Base-by-base conservation (phyloP, 148 eudicot genomes). In the Diospyros kaki region DNA sequence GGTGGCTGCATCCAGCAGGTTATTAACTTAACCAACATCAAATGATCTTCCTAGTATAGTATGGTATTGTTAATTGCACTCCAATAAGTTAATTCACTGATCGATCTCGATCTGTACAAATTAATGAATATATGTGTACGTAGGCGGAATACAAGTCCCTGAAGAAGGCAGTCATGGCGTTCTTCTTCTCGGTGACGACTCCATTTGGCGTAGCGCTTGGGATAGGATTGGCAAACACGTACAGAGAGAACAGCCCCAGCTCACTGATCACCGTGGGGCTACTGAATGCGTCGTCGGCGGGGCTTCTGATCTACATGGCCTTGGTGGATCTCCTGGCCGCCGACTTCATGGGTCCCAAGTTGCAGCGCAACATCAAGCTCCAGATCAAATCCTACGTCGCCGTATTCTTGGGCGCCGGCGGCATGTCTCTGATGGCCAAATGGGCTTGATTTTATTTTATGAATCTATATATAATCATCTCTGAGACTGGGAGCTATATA, bases 1-100 rank as follows among this genome's bases (percentile, higher is more conserved):
- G 96, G 96, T 58, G 96, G 96, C 60, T 91, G 96, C 78, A 91
- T 91, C 52, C 76, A 87, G 9, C 96, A 89, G 90, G 91, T 90
- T 82, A 28, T 28, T 28, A 0, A 28, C 28, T 28, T 28, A 28
- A 28, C 28, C 28, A 28, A 28, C 28, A 28, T 28, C 28, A 28
- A 28, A 28, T 28, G 28, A 28, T 0, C 28, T 28, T 28, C 28
- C 28, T 28, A 28, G 28, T 28, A 28, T 28, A n/a, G n/a, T n/a
- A n/a, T n/a, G n/a, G n/a, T 28, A n/a, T n/a, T n/a, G 12, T 15
- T 1, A 6, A 3, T 4, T 9, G 41, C 50, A 72, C 13, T 9
- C 0, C 28, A 28, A 28, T 28, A 0, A 28, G 28, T 28, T 28
- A 28, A 28, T 0, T 28, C 28, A 28, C 28, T 28, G 28, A 28